Percentiles rank a stretch among this genome's conserved stretches.
phyloP scores from a whole-genome alignment of 1,284 basidiomycete genomes.

The Boletus albobrunnescens region DNA sequence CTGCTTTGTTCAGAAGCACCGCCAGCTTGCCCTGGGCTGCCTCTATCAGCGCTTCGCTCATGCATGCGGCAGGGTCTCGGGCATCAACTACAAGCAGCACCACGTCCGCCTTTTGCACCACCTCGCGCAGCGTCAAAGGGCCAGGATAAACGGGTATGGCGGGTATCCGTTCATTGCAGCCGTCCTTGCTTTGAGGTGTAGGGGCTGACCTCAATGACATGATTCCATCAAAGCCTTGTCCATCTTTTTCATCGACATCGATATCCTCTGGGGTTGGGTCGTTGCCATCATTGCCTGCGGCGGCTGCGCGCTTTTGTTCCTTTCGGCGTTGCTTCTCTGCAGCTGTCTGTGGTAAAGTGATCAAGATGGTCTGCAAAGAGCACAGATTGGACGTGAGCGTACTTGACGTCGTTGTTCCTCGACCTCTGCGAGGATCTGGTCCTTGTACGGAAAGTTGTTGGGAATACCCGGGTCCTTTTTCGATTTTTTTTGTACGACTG shows the following conservation, averaged over 20 bases:
- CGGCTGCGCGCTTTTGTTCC: conserved; percentile 53
- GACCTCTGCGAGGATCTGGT: conserved; percentile 90
- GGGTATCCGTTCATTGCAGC: conserved; percentile 41
- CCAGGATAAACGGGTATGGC: conserved; percentile 66
- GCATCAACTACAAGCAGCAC: conserved; percentile 84
- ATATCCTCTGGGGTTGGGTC: conserved; percentile 35
- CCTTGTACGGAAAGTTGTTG: conserved; percentile 97
- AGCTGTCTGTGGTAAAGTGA: conserved; percentile 40
- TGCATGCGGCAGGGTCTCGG: conserved; percentile 59
- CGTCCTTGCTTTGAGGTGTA: conserved; percentile 2
- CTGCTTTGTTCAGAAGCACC: conserved; percentile 84
- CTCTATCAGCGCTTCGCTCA: conserved; percentile 27
- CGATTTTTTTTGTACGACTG: conserved; percentile 49
- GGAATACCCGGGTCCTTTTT: conserved; percentile 90
- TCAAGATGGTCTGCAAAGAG: not conserved
- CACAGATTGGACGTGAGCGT: conserved; percentile 4
- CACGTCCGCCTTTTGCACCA: conserved; percentile 80
- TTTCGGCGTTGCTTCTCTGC: conserved; percentile 67
- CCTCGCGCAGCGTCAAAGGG: conserved; percentile 64
- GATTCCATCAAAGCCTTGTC: conserved; percentile 35
- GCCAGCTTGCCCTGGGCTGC: conserved; percentile 50
- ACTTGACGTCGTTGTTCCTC: conserved; percentile 75
- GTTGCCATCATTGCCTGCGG: conserved; percentile 28
- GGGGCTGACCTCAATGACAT: conserved; percentile 19
- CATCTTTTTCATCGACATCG: conserved; percentile 26